Evolutionary conservation across 805 yeast species (phyloP), one percentile per base, ranked within the genome.

Genomic region (Wickerhamiella kurtzmanii): DNA sequence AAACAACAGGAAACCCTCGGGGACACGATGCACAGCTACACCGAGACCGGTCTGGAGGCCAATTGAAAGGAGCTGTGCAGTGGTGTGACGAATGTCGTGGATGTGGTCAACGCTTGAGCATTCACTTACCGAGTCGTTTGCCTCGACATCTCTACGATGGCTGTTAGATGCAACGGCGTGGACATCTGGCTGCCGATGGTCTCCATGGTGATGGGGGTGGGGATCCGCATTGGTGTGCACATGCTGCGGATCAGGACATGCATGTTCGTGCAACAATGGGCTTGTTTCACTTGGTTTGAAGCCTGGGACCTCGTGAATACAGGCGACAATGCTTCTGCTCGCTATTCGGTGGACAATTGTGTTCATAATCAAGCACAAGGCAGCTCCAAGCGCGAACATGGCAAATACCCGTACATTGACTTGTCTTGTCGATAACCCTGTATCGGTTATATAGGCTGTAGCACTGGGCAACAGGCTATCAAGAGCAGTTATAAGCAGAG

Each of bases 21-120:
- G 98, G 21, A 89, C 71, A 61, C 92, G 88, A 65, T 89, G 98
- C 22, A 92, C 64, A 0, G 94, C 75, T 22, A 89, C 76, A 0
- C 95, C 97, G 44, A 88, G 61, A 4, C 88, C 78, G 0, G 97
- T 89, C 62, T 92, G 96, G 19, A 92, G 62, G 2, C 96, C 96
- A 48, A 89, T 86, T 3, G 94, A 76, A 9, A 89, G 64, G n/a
- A 89, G 65, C 19, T 16, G 39, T 4, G 15, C 16, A 4, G 37
- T 15, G 5, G 20, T 37, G 15, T 18, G 20, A 5, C 13, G 4
- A 9, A 16, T 15, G 18, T 15, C 35, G 8, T 16, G 16, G 11
- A 9, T 17, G 13, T 13, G 40, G 40, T 37, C 32, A 11, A 25
- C 32, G 32, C 32, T 25, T 6, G 32, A 25, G 32, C 32, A 25